A percentile compares a stretch with the other conserved stretches of the same genome.
phyloP scores from a whole-genome alignment of 768 basidiomycete genomes.

The Pluteus cervinus region DNA sequence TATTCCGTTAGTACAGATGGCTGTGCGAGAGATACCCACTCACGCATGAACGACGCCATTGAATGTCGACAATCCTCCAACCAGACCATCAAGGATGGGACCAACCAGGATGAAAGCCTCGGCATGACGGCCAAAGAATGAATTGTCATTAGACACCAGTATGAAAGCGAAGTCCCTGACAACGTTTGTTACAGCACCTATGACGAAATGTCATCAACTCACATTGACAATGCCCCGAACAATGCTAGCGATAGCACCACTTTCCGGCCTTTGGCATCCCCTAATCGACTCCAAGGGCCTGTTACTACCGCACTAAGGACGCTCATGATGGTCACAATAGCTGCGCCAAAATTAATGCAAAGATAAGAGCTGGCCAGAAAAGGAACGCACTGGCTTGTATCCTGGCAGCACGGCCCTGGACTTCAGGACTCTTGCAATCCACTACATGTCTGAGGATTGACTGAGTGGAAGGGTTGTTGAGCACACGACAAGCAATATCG shows the following conservation, averaged over 20 bases:
- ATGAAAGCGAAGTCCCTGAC: constrained; percentile 73
- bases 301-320: constrained; percentile 76
- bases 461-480: constrained; percentile 24
- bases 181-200: constrained; percentile 6
- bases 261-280: constrained; percentile 73
- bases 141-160: constrained; percentile 62
- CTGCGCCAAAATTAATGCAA: constrained; percentile 17
- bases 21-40: constrained; percentile 18
- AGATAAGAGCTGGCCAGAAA: constrained; percentile 3
- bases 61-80: constrained; percentile 66
- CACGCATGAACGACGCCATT: constrained; percentile 64
- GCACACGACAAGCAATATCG: constrained; percentile 61
- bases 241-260: constrained; percentile 63
- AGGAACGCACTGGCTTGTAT: constrained; percentile 54
- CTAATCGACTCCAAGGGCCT: constrained; percentile 81
- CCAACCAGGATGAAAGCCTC: constrained; percentile 74
- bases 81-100: constrained; percentile 72
- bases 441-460: constrained; percentile 8
- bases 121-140: constrained; percentile 42
- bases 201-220: constrained; percentile 17
- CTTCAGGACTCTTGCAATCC: constrained; percentile 38
- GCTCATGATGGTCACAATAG: constrained; percentile 74
- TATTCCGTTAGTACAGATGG: constrained; percentile 14
- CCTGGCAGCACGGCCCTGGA: constrained; percentile 63
- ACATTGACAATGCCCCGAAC: constrained; percentile 72